Conservation (phyloP, 2,329 filamentous ascomycete genomes). For the Trichoderma sp. region DNA sequence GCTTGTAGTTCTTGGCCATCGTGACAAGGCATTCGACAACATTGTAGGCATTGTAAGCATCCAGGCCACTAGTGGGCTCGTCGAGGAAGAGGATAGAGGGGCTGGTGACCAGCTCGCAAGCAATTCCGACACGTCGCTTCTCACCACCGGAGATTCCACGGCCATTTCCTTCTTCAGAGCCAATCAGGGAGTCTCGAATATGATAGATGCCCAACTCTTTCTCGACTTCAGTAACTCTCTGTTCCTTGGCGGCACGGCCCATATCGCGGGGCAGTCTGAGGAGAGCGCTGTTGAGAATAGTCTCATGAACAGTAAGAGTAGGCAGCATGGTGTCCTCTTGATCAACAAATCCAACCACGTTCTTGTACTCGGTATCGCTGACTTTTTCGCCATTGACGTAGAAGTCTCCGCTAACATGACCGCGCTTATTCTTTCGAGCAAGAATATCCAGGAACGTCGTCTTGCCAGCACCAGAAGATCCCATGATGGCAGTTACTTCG, state of each 20-base stretch:
- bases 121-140: conserved; percentile 93
- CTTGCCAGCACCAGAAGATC: conserved; percentile 94
- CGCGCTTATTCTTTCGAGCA: conserved; percentile 94
- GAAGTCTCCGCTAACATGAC: conserved; percentile 73
- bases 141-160: conserved; percentile 96
- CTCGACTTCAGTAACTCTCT: conserved; percentile 88
- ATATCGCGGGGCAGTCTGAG: conserved; percentile 91
- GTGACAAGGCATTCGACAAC: conserved; percentile 95
- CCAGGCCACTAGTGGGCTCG: conserved; percentile 92
- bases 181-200: conserved; percentile 92
- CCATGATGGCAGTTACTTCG: conserved; percentile 98
- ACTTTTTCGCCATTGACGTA: conserved; percentile 93
- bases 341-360: conserved; percentile 93
- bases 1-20: conserved; percentile 91
- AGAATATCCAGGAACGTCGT: conserved; percentile 96
- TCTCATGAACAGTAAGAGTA: conserved; percentile 95
- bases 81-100: conserved; percentile 96
- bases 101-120: conserved; percentile 95
- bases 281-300: conserved; percentile 89
- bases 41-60: conserved; percentile 97
- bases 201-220: conserved; percentile 92
- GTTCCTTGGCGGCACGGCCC: conserved; percentile 82
- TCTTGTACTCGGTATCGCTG: conserved; percentile 78
- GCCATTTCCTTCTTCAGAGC: conserved; percentile 90
- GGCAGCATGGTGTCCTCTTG: conserved; percentile 97